phyloP scores from a whole-genome alignment of 176 grass and related monocot genomes.

The Oryza australiensis region DNA sequence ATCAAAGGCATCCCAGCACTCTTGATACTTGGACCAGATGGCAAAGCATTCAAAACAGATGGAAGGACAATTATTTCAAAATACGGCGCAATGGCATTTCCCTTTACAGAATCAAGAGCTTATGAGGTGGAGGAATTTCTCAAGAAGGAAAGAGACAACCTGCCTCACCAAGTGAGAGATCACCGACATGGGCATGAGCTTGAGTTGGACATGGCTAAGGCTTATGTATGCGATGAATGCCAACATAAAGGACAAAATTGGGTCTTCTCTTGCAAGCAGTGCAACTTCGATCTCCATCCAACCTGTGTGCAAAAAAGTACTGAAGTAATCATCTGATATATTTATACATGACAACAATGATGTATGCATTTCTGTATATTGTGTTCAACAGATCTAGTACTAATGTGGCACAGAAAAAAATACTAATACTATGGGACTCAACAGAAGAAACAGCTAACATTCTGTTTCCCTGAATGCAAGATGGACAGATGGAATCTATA shows the following conservation, averaged over 20 bases:
- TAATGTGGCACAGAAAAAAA: background rate
- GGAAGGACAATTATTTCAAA: conserved; percentile 35
- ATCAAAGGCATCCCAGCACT: conserved; percentile 52
- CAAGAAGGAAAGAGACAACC: conserved; percentile 41
- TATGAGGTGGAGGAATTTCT: conserved; percentile 40
- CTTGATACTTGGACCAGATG: conserved; percentile 49
- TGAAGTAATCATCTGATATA: background rate
- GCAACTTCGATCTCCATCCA: conserved; percentile 64
- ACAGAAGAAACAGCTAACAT: background rate
- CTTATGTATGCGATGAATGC: conserved; percentile 57
- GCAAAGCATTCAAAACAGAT: conserved; percentile 36
- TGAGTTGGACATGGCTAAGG: conserved; percentile 47
- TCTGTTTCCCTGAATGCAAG: background rate
- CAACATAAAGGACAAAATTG: conserved; percentile 35
- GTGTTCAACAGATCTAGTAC: background rate
- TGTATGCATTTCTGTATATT: background rate
- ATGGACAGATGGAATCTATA: background rate
- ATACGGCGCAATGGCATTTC: conserved; percentile 44
- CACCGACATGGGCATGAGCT: conserved; percentile 41
- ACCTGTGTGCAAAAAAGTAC: conserved; percentile 31
- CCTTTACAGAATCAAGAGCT: conserved; percentile 50
- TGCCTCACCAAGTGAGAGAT: conserved; percentile 43
- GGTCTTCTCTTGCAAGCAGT: conserved; percentile 54
- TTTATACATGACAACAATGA: background rate
- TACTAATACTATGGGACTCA: background rate